These are phyloP conservation scores for Backusella luteola DNA, from an alignment of 192 early-diverging fungal species.

Conservation along the genomic window DNA sequence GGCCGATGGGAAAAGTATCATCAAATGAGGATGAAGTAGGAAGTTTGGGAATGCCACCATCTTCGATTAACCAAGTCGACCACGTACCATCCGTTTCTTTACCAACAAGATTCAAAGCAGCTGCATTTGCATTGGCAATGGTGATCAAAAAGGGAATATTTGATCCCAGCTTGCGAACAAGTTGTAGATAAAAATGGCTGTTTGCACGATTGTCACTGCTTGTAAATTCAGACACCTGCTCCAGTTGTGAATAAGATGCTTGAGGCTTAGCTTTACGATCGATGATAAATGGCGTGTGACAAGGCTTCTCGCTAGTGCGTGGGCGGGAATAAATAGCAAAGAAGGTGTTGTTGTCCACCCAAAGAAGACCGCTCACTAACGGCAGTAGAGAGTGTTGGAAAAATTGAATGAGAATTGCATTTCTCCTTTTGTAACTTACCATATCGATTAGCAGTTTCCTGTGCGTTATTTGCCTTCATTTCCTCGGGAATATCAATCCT, in stretches of 20 bases:
- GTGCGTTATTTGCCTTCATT: neutral
- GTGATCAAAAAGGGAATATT: neutral
- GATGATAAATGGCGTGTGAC: neutral
- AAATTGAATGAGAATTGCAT: neutral
- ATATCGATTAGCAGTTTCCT: neutral
- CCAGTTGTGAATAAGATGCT: neutral
- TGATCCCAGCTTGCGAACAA: neutral
- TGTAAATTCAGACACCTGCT: neutral
- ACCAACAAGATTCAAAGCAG: neutral
- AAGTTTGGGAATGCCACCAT: neutral
- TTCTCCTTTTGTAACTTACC: neutral
- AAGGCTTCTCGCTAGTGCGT: neutral
- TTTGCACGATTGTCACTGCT: neutral
- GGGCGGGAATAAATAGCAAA: neutral
- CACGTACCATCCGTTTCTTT: neutral
- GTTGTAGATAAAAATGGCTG: neutral
- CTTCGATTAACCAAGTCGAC: neutral
- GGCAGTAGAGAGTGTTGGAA: neutral
- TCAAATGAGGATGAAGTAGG: neutral
- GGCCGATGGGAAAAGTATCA: neutral
- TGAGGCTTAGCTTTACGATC: neutral
- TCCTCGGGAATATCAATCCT: neutral
- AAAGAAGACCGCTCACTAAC: neutral
- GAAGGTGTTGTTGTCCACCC: neutral
- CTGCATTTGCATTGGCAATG: neutral